Percentiles rank a stretch among this genome's conserved stretches.
Evolutionary conservation across 208 protist species (phyloP).

Genomic region (Wallacemonas collosoma): DNA sequence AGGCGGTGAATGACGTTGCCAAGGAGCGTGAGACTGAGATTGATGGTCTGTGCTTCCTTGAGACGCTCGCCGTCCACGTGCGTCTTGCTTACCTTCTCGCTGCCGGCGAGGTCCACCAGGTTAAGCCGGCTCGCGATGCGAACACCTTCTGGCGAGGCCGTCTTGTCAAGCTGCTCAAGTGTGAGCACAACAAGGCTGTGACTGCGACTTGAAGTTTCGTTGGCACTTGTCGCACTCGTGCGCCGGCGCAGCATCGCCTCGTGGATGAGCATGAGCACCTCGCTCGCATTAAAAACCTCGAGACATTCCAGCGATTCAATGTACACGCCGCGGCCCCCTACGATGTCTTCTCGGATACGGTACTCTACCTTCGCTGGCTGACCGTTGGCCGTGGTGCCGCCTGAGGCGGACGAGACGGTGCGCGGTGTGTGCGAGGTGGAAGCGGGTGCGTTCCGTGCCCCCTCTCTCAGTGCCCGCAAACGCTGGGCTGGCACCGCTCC

Average conservation of each 20-base stretch:
- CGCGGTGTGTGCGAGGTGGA: background rate
- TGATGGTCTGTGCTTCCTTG: slow-evolving; percentile 78
- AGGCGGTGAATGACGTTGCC: slow-evolving; percentile 84
- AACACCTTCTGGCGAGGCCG: slow-evolving; percentile 20
- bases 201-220: slow-evolving; percentile 70
- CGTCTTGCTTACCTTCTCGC: slow-evolving; percentile 67
- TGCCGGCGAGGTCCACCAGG: slow-evolving; percentile 88
- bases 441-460: background rate
- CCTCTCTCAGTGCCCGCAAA: background rate
- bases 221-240: slow-evolving; percentile 46
- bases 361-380: slow-evolving; percentile 21
- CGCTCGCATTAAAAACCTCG: slow-evolving; percentile 24
- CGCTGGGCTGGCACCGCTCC: slow-evolving; percentile 5
- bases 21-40: slow-evolving; percentile 82
- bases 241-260: slow-evolving; percentile 31
- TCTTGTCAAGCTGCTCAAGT: slow-evolving; percentile 40
- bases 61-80: slow-evolving; percentile 48
- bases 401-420: background rate
- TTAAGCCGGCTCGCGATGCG: slow-evolving; percentile 42
- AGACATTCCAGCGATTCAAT: slow-evolving; percentile 39
- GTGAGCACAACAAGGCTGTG: slow-evolving; percentile 62
- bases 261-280: slow-evolving; percentile 40
- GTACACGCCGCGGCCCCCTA: slow-evolving; percentile 36
- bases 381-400: background rate
- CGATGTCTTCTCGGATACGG: slow-evolving; percentile 44